Percentiles rank a stretch among this genome's conserved stretches.
phyloP scores from a whole-genome alignment of 2,329 filamentous ascomycete species.

The Akanthomyces lecanii region DNA sequence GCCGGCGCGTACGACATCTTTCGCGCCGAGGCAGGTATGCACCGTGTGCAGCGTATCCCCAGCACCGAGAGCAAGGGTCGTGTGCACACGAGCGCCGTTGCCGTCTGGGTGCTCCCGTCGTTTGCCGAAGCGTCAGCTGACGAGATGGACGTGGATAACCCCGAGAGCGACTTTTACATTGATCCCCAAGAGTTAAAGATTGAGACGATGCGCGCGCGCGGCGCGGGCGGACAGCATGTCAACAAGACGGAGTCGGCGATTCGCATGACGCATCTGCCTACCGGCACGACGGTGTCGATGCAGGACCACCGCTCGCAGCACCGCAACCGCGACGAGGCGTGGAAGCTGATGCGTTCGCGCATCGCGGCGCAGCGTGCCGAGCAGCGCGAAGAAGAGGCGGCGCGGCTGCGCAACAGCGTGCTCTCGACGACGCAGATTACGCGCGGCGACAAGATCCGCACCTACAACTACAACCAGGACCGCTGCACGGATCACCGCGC shows the following conservation, averaged over 20 bases:
- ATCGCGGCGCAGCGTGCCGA: conserved; percentile 77
- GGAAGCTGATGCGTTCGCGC: conserved; percentile 76
- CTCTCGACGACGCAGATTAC: conserved; percentile 79
- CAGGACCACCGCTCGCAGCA: conserved; percentile 90
- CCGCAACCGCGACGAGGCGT: conserved; percentile 82
- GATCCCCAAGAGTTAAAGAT: conserved; percentile 74
- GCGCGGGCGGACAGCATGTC: conserved; percentile 94
- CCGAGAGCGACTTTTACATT: conserved; percentile 87
- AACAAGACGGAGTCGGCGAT: conserved; percentile 98
- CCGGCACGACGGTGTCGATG: conserved; percentile 81
- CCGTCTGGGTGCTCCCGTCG: conserved; percentile 85
- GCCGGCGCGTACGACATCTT: conserved; percentile 76
- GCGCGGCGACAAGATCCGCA: conserved; percentile 87
- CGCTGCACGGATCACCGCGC: conserved; percentile 86
- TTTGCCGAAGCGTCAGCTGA: conserved; percentile 56
- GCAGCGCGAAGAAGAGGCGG: conserved; percentile 75
- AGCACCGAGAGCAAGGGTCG: conserved; percentile 87
- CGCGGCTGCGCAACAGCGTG: conserved; percentile 69
- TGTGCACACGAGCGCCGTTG: conserved; percentile 89
- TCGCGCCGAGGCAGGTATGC: conserved; percentile 86
- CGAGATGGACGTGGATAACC: conserved; percentile 68
- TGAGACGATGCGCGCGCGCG: conserved; percentile 88
- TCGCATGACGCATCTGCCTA: conserved; percentile 84
- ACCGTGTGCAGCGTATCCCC: conserved; percentile 90
- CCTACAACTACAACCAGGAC: conserved; percentile 75